Evolutionary conservation across 257 asterid species (phyloP).

Genomic region (Salvia rosmarinus): DNA sequence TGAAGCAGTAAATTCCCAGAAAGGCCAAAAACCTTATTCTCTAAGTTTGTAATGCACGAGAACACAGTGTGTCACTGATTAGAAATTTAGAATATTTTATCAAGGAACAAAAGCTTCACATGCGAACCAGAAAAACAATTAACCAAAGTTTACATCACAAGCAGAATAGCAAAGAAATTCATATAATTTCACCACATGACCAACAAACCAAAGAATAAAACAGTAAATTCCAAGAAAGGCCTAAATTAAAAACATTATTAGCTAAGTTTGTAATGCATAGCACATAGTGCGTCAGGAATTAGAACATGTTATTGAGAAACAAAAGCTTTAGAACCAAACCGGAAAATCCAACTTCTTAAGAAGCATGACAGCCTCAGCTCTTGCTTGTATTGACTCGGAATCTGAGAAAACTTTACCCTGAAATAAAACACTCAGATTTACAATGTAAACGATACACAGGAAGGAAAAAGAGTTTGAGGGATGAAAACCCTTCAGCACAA

Average conservation of each 20-base stretch:
- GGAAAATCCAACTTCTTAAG: slow-evolving; percentile 95
- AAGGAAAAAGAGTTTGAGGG: neutral
- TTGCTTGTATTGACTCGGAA: slow-evolving; percentile 95
- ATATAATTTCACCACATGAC: slow-evolving; percentile 12
- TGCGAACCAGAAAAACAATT: slow-evolving; percentile 26
- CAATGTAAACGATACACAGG: slow-evolving; percentile 1
- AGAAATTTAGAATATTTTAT: neutral
- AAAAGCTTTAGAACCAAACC: slow-evolving; percentile 52
- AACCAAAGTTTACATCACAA: slow-evolving; percentile 19
- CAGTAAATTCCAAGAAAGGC: neutral
- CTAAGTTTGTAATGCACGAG: neutral
- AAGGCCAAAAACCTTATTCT: neutral
- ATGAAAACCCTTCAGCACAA: slow-evolving; percentile 20
- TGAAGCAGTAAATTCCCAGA: neutral
- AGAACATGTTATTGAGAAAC: slow-evolving; percentile 28
- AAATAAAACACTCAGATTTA: slow-evolving; percentile 34
- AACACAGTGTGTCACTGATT: neutral
- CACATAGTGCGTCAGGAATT: slow-evolving; percentile 16
- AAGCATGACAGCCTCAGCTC: slow-evolving; percentile 99
- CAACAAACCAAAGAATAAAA: neutral
- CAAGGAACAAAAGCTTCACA: neutral
- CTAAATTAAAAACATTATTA: neutral
- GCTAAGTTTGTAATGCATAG: slow-evolving; percentile 1
- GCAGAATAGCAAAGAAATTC: slow-evolving; percentile 30
- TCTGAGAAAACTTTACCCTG: slow-evolving; percentile 97